Conservation (phyloP, 176 grass and related monocot genomes). For the Oryza meridionalis region DNA sequence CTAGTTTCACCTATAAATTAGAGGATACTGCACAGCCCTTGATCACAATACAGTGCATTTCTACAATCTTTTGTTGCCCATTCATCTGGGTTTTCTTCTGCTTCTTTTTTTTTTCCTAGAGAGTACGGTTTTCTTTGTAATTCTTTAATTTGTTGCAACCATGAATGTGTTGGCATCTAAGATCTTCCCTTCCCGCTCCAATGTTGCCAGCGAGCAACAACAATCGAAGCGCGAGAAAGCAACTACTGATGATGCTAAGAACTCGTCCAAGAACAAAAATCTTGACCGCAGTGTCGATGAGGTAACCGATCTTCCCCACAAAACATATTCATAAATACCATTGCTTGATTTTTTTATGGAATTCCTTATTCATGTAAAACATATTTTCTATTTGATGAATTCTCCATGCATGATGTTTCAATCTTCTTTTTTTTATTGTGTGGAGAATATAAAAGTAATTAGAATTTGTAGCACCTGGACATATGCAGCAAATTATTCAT, state of each 20-base stretch:
- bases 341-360: not conserved
- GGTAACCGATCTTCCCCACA: not conserved
- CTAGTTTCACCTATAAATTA: constrained; percentile 9
- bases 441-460: not conserved
- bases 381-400: not conserved
- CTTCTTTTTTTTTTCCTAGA: not conserved
- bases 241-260: not conserved
- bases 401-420: too few species aligned
- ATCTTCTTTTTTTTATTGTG: not conserved
- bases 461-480: not conserved
- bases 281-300: not conserved
- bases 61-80: not conserved
- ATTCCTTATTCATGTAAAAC: not conserved
- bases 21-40: not conserved
- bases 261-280: not conserved
- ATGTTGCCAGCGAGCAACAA: not conserved
- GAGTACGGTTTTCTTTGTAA: not conserved
- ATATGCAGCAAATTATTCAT: not conserved
- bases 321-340: not conserved
- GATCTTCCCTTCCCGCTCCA: constrained; percentile 12
- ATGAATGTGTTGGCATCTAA: constrained; percentile 58
- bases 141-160: not conserved
- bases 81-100: not conserved
- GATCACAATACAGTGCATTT: not conserved
- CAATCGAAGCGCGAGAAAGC: constrained; percentile 11